These are phyloP conservation scores for Pseudocercospora cruenta DNA, from an alignment of 2,329 filamentous ascomycete species.

Conservation along the genomic window DNA sequence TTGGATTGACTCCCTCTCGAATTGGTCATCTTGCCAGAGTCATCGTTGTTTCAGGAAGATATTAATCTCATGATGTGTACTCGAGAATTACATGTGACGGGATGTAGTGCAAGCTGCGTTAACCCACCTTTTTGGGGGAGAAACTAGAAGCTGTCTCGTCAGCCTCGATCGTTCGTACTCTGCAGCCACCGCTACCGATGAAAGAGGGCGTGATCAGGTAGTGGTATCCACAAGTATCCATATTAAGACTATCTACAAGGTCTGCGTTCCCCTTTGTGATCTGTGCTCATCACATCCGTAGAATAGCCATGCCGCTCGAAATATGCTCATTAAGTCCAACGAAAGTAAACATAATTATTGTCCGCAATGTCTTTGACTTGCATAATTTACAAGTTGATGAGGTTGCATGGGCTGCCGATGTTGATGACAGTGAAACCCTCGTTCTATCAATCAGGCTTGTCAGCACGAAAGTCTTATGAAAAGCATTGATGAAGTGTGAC, in stretches of 20 bases:
- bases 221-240: neutral
- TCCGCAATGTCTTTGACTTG: neutral
- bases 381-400: slow-evolving; percentile 16
- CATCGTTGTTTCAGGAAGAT: too few species aligned
- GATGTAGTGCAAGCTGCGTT: too few species aligned
- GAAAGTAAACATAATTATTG: neutral
- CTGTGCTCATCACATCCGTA: neutral
- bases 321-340: neutral
- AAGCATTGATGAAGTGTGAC: neutral
- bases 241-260: neutral
- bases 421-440: slow-evolving; percentile 11
- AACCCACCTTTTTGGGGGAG: too few species aligned
- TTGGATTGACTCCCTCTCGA: neutral
- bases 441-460: neutral
- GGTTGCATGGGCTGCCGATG: slow-evolving; percentile 14
- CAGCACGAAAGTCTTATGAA: neutral
- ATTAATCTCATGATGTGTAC: too few species aligned
- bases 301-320: neutral
- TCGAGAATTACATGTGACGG: too few species aligned
- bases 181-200: too few species aligned
- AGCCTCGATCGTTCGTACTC: too few species aligned
- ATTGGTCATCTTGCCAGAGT: too few species aligned
- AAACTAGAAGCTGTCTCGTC: too few species aligned
- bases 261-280: neutral
- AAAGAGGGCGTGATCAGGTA: neutral